These are phyloP conservation scores for Oleoguttula mirabilis DNA, from an alignment of 495 filamentous ascomycete genomes.

Conservation along the genomic window DNA sequence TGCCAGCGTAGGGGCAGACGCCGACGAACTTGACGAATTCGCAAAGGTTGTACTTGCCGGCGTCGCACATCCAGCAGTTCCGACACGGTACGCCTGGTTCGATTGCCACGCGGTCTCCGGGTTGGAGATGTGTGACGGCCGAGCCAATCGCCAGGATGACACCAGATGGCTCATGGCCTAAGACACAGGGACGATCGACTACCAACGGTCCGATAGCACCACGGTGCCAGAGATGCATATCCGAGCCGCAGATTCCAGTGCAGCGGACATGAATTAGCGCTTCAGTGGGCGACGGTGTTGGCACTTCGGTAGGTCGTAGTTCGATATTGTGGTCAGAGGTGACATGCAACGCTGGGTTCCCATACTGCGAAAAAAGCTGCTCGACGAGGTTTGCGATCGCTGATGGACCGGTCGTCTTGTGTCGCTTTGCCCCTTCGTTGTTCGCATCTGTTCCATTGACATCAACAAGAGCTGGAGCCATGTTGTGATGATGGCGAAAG, in stretches of 20 bases:
- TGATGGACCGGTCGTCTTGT: background rate
- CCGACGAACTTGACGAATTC: slow-evolving; percentile 40
- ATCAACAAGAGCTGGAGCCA: background rate
- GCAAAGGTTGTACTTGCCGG: slow-evolving; percentile 41
- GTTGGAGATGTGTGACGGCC: slow-evolving; percentile 30
- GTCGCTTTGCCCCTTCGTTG: too few species aligned
- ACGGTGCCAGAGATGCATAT: slow-evolving; percentile 37
- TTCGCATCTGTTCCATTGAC: too few species aligned
- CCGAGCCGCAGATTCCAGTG: slow-evolving; percentile 20
- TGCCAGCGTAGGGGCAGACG: slow-evolving; percentile 46
- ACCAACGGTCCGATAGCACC: slow-evolving; percentile 36
- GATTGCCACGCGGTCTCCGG: slow-evolving; percentile 38
- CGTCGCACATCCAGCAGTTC: slow-evolving; percentile 35
- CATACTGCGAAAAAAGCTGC: background rate
- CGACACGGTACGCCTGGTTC: slow-evolving; percentile 39
- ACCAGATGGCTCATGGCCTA: slow-evolving; percentile 41
- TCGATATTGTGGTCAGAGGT: slow-evolving; percentile 7
- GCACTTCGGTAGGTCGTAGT: slow-evolving; percentile 2
- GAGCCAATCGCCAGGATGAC: slow-evolving; percentile 35
- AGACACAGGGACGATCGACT: slow-evolving; percentile 35
- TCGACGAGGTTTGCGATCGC: background rate
- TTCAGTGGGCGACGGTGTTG: slow-evolving; percentile 2
- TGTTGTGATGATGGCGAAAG: too few species aligned
- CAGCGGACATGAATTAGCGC: slow-evolving; percentile 10
- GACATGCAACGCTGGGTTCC: slow-evolving; percentile 12